Conservation (phyloP, 805 yeast species). For the Kodamaea kaohsiungensis region DNA sequence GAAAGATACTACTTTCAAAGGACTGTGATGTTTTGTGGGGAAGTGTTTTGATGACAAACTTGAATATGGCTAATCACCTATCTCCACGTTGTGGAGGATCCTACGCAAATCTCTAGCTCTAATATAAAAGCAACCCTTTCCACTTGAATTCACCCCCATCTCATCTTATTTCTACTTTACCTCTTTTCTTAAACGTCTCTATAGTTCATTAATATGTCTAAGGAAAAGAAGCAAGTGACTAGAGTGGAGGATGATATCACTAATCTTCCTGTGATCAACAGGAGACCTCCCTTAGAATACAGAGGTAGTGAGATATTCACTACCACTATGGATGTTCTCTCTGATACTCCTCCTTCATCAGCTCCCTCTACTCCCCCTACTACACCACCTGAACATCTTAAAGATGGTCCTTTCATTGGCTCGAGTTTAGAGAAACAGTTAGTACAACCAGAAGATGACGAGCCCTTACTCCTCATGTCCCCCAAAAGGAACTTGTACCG, state of each 20-base stretch:
- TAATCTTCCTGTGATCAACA: slow-evolving; percentile 1
- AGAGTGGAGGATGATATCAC: background rate
- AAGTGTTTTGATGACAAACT: background rate
- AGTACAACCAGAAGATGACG: background rate
- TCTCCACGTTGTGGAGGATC: no score
- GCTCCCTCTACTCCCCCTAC: background rate
- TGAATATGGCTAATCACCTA: background rate
- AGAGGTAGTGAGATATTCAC: slow-evolving; percentile 6
- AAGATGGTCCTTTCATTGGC: background rate
- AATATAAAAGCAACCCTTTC: background rate
- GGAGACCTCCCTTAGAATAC: slow-evolving; percentile 9
- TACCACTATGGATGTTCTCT: slow-evolving; percentile 1
- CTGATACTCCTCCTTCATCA: slow-evolving; percentile 1
- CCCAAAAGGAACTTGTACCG: slow-evolving; percentile 20
- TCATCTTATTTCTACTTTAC: background rate
- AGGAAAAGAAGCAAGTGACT: background rate
- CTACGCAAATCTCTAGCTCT: background rate
- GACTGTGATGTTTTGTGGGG: background rate
- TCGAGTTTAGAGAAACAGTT: background rate
- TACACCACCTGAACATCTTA: background rate
- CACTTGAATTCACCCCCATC: background rate
- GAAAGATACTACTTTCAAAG: background rate
- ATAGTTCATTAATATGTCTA: background rate
- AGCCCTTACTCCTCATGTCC: slow-evolving; percentile 14
- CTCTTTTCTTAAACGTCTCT: background rate